A percentile compares a stretch with the other conserved stretches of the same genome.
phyloP scores from a whole-genome alignment of 2,329 filamentous ascomycete species.

The Grosmannia huntii region DNA sequence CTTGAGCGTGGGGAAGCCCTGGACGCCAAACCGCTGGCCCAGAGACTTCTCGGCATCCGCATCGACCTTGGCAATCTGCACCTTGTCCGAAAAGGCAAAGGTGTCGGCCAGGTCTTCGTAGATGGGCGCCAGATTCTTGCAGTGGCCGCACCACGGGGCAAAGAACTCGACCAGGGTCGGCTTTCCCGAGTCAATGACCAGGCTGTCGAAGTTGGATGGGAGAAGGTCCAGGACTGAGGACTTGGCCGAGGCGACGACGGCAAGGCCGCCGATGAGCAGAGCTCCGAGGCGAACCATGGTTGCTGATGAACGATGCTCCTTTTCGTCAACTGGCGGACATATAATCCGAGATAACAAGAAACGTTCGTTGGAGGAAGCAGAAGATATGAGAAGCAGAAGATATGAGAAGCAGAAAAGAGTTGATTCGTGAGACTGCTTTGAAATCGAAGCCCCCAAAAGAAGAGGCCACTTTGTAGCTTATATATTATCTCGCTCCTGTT shows the following conservation, averaged over 20 bases:
- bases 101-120: constrained; percentile 78
- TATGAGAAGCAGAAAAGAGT: not conserved
- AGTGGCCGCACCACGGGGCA: constrained; percentile 97
- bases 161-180: constrained; percentile 97
- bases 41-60: constrained; percentile 78
- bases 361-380: not conserved
- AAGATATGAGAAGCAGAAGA: not conserved
- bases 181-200: constrained; percentile 84
- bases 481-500: not conserved
- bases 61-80: constrained; percentile 91
- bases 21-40: constrained; percentile 74
- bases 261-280: constrained; percentile 43
- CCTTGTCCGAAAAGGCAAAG: constrained; percentile 59
- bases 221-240: constrained; percentile 84
- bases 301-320: not conserved
- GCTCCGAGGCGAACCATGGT: constrained; percentile 47
- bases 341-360: not conserved
- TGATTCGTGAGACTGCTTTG: not conserved
- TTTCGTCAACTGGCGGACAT: not conserved
- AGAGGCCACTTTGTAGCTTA: constrained; percentile 13
- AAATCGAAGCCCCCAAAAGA: not conserved
- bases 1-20: constrained; percentile 95
- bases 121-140: constrained; percentile 89
- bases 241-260: constrained; percentile 45
- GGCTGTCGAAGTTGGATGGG: constrained; percentile 79